A percentile compares a stretch with the other conserved stretches of the same genome.
phyloP scores from a whole-genome alignment of 352 stramenopile genomes.

The Phytophthora fragariae region DNA sequence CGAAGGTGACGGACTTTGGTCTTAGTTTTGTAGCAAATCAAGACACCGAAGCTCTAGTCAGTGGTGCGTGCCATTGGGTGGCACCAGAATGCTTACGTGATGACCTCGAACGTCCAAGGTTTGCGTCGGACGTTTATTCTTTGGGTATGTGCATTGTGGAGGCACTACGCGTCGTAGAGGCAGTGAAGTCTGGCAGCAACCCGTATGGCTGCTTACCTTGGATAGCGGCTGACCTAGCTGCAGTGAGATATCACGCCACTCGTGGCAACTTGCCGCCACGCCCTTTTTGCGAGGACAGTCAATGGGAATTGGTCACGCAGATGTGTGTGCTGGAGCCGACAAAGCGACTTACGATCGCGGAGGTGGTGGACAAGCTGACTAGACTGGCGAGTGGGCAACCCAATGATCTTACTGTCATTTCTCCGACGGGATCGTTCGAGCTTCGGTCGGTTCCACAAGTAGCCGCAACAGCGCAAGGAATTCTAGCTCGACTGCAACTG shows the following conservation, averaged over 20 bases:
- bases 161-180: conserved; percentile 2
- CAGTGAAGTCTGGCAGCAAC: not conserved
- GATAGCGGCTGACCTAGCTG: not conserved
- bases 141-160: conserved; percentile 40
- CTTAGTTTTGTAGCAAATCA: not conserved
- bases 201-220: not conserved
- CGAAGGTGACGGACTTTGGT: not conserved
- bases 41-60: not conserved
- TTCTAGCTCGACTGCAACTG: not conserved
- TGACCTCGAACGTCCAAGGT: not conserved
- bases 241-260: not conserved
- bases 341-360: not conserved
- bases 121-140: conserved; percentile 31
- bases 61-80: not conserved
- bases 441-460: not conserved
- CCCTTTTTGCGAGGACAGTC: not conserved
- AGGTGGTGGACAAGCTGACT: not conserved
- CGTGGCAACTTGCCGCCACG: not conserved
- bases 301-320: not conserved
- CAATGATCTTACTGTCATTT: not conserved
- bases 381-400: not conserved
- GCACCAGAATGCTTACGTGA: not conserved
- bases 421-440: not conserved
- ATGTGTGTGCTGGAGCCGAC: not conserved
- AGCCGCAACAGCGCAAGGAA: not conserved